Conservation (phyloP, 2,329 filamentous ascomycete species). For the Penicillium polonicum region DNA sequence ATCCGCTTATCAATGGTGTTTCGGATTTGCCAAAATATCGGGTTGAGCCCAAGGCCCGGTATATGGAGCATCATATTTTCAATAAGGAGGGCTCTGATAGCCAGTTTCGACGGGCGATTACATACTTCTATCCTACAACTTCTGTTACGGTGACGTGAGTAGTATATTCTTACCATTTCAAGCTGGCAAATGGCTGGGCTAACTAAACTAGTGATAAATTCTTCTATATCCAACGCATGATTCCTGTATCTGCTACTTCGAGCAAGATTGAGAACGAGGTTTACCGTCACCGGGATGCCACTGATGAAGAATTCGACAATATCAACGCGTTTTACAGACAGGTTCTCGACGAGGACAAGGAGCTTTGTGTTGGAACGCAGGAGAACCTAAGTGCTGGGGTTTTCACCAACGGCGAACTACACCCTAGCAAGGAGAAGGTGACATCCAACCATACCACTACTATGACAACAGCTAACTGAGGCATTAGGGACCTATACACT, state of each 20-base stretch:
- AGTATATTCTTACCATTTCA: neutral
- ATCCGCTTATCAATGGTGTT: constrained; percentile 35
- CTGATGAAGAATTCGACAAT: constrained; percentile 56
- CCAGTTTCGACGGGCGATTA: constrained; percentile 42
- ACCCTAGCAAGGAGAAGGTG: constrained; percentile 59
- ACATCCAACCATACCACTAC: accelerated
- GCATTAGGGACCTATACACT: constrained; percentile 47
- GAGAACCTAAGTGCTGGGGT: constrained; percentile 60
- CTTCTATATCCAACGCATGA: constrained; percentile 63
- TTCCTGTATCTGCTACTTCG: constrained; percentile 53
- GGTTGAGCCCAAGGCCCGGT: constrained; percentile 50
- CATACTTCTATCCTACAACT: constrained; percentile 31
- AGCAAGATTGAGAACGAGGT: constrained; percentile 62
- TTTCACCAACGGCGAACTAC: constrained; percentile 62
- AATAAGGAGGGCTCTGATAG: constrained; percentile 49
- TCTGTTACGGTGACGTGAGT: constrained; percentile 35
- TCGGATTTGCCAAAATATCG: constrained; percentile 57
- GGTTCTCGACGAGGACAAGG: constrained; percentile 63
- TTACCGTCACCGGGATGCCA: constrained; percentile 59
- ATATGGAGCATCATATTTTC: constrained; percentile 53
- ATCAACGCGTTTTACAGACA: constrained; percentile 62
- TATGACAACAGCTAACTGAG: constrained; percentile 13
- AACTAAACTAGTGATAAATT: constrained; percentile 47
- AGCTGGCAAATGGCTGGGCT: neutral
- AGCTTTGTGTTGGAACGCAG: constrained; percentile 59